Percentiles rank a stretch among this genome's conserved stretches.
phyloP scores from a whole-genome alignment of 305 asterid genomes.

The Fraxinus platypoda region DNA sequence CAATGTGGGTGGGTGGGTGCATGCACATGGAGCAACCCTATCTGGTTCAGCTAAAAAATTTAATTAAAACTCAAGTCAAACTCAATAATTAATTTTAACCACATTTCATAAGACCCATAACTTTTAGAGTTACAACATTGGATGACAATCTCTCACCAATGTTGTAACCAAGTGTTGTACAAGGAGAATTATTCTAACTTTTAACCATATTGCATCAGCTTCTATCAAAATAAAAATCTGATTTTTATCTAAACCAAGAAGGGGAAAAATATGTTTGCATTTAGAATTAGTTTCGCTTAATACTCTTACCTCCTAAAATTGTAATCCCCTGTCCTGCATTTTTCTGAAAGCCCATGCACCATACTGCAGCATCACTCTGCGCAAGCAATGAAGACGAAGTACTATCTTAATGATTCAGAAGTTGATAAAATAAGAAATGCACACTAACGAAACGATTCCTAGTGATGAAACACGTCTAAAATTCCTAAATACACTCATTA shows the following conservation, averaged over 20 bases:
- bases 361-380: conserved; percentile 75
- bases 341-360: conserved; percentile 92
- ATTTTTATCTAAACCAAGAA: too few species aligned
- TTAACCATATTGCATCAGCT: not conserved
- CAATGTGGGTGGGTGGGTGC: not conserved
- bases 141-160: too few species aligned
- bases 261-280: not conserved
- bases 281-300: not conserved
- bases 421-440: not conserved
- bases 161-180: too few species aligned
- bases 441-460: not conserved
- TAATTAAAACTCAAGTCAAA: too few species aligned
- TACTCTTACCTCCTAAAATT: conserved; percentile 75
- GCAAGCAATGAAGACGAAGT: conserved; percentile 22
- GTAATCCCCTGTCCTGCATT: conserved; percentile 73
- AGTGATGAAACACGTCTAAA: not conserved
- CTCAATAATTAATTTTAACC: too few species aligned
- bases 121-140: too few species aligned
- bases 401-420: not conserved
- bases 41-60: not conserved
- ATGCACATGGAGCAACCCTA: not conserved
- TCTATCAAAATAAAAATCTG: not conserved
- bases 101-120: not conserved
- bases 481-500: not conserved
- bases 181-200: too few species aligned